These are phyloP conservation scores for Pecoramyces ruminantium DNA, from an alignment of 192 early-diverging fungal species.

Conservation along the genomic window DNA sequence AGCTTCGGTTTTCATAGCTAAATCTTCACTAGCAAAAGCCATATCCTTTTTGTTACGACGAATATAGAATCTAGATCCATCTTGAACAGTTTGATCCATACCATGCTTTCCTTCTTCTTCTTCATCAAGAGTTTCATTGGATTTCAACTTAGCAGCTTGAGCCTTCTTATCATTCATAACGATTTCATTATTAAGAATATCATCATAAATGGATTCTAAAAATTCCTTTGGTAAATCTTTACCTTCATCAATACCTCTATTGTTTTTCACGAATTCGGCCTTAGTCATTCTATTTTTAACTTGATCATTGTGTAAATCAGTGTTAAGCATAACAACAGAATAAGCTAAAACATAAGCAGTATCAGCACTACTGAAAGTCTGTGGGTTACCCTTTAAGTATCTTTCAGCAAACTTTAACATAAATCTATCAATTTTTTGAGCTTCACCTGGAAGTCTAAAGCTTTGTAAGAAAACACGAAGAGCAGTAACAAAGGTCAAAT, in stretches of 20 bases:
- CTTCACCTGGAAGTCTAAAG: constrained; percentile 83
- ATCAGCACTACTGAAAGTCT: constrained; percentile 69
- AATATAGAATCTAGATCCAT: background rate
- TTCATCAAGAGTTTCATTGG: constrained; percentile 18
- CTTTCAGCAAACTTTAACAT: constrained; percentile 96
- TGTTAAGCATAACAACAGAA: constrained; percentile 86
- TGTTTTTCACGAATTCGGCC: constrained; percentile 73
- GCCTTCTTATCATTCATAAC: constrained; percentile 81
- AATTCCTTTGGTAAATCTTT: constrained; percentile 53
- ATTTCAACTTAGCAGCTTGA: constrained; percentile 19
- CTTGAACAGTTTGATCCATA: background rate
- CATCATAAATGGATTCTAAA: constrained; percentile 59
- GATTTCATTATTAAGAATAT: constrained; percentile 72
- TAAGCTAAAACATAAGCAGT: constrained; percentile 86
- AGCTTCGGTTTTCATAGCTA: background rate
- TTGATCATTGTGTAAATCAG: constrained; percentile 76
- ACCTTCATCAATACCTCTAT: constrained; percentile 84
- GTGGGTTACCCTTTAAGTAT: constrained; percentile 67
- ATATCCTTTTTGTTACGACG: background rate
- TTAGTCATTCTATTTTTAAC: constrained; percentile 74
- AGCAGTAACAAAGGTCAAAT: constrained; percentile 59
- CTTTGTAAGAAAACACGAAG: constrained; percentile 66
- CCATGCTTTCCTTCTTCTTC: constrained; percentile 21
- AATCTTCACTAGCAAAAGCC: constrained; percentile 15
- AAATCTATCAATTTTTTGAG: constrained; percentile 91